These are phyloP conservation scores for Coemansia aciculifera DNA, from an alignment of 192 early-diverging fungal genomes.

Conservation along the genomic window DNA sequence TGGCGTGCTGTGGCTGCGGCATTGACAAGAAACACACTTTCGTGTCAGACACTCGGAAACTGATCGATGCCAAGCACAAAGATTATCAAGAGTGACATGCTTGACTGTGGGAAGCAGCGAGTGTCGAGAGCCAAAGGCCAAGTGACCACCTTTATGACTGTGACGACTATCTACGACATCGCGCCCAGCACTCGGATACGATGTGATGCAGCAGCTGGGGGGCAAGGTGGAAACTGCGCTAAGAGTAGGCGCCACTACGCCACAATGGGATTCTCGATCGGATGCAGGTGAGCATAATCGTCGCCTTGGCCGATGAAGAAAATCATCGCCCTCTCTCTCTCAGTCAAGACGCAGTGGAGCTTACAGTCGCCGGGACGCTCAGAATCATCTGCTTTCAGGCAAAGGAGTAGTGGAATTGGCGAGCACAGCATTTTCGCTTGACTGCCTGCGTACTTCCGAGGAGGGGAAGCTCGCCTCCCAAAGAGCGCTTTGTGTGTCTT, in stretches of 20 bases:
- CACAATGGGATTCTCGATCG: slow-evolving; percentile 44
- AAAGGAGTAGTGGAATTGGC: background rate
- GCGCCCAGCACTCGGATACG: background rate
- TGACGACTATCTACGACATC: background rate
- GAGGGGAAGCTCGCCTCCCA: background rate
- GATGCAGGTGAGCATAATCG: slow-evolving; percentile 20
- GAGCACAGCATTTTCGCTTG: background rate
- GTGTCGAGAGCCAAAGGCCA: background rate
- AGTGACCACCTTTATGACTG: background rate
- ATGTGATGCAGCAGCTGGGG: background rate
- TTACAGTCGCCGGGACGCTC: background rate
- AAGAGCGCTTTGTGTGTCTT: slow-evolving; percentile 6
- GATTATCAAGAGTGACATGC: background rate
- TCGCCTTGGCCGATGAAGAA: background rate
- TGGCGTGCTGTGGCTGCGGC: background rate
- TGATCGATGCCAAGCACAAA: background rate
- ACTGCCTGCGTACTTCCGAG: background rate
- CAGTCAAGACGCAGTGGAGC: background rate
- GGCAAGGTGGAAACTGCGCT: background rate
- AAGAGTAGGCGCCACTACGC: slow-evolving; percentile 10
- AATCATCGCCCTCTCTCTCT: background rate
- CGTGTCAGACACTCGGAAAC: slow-evolving; percentile 2
- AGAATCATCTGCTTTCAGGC: background rate
- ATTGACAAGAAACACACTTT: background rate
- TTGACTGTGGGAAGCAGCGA: background rate